Percentiles rank a stretch among this genome's conserved stretches.
phyloP scores from a whole-genome alignment of 371 early-diverging fungal species.

The Circinella minor region DNA sequence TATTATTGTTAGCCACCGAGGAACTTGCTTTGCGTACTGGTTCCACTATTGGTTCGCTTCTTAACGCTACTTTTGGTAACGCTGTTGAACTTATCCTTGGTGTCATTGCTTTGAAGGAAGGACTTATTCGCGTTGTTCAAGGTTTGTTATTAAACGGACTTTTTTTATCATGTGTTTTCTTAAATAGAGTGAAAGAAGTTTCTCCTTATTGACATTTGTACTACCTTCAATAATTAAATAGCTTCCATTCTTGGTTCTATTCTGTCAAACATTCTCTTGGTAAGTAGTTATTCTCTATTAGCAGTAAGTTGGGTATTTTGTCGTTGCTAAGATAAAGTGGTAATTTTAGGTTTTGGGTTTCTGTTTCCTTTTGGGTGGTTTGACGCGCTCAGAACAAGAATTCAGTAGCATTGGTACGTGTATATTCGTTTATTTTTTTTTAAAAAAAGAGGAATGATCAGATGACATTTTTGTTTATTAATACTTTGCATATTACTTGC shows the following conservation, averaged over 20 bases:
- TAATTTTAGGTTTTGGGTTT: conserved; percentile 25
- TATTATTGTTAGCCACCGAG: conserved; percentile 38
- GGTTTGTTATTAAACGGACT: conserved; percentile 26
- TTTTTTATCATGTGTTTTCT: not conserved
- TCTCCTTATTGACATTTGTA: conserved; percentile 3
- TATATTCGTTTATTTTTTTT: conserved; percentile 10
- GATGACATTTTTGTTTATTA: not conserved
- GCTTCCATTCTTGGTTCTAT: conserved; percentile 52
- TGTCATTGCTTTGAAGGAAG: conserved; percentile 80
- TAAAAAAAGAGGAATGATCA: not conserved
- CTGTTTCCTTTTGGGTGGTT: conserved; percentile 52
- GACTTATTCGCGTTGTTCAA: conserved; percentile 85
- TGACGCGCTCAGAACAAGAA: conserved; percentile 47
- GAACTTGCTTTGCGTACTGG: conserved; percentile 47
- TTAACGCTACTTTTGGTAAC: conserved; percentile 63
- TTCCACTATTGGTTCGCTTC: conserved; percentile 30
- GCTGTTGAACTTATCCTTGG: conserved; percentile 86
- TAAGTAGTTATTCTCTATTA: conserved; percentile 29
- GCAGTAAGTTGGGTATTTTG: too few species aligned
- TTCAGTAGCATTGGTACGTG: conserved; percentile 53
- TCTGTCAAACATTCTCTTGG: conserved; percentile 49
- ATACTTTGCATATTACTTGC: conserved; percentile 22
- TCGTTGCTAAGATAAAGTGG: too few species aligned
- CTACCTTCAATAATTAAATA: conserved; percentile 12
- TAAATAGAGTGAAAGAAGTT: not conserved